These are phyloP conservation scores for Psilocybe cyanescens DNA, from an alignment of 768 basidiomycete species.

Conservation along the genomic window DNA sequence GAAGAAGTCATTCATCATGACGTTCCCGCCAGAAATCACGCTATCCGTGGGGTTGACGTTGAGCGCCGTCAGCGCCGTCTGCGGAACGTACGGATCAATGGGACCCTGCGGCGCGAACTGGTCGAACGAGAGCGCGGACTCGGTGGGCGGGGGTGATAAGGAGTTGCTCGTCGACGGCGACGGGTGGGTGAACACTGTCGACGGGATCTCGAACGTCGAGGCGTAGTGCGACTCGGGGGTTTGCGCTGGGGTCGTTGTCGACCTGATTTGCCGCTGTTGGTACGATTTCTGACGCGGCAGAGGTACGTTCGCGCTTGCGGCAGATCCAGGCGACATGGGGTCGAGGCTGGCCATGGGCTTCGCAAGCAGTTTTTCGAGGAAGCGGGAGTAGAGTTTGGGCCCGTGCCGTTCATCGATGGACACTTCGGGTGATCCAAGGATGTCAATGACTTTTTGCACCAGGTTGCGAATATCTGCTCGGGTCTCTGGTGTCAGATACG, in stretches of 20 bases:
- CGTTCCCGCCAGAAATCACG: conserved; percentile 22
- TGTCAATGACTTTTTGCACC: conserved; percentile 68
- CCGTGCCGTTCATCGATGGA: conserved; percentile 83
- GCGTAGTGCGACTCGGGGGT: conserved; percentile 22
- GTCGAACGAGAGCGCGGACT: conserved; percentile 50
- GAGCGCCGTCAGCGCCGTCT: conserved; percentile 16
- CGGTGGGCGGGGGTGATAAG: conserved; percentile 49
- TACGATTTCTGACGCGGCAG: conserved; percentile 18
- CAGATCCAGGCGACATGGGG: conserved; percentile 24
- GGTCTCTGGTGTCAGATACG: conserved; percentile 59
- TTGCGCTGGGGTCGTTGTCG: conserved; percentile 9
- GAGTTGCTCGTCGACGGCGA: conserved; percentile 47
- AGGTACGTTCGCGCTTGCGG: conserved; percentile 16
- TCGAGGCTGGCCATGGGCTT: conserved; percentile 52
- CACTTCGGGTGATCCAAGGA: conserved; percentile 70
- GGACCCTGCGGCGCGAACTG: conserved; percentile 47
- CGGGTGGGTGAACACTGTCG: conserved; percentile 34
- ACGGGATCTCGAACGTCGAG: conserved; percentile 23
- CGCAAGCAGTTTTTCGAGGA: conserved; percentile 72
- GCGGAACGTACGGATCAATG: conserved; percentile 44
- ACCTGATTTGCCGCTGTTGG: conserved; percentile 13
- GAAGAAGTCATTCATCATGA: conserved; percentile 47
- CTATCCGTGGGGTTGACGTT: conserved; percentile 13
- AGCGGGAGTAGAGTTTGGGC: conserved; percentile 79
- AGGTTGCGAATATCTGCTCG: conserved; percentile 63